Base-by-base conservation (phyloP, 495 filamentous ascomycete genomes). In the Xylaria bambusicola region DNA sequence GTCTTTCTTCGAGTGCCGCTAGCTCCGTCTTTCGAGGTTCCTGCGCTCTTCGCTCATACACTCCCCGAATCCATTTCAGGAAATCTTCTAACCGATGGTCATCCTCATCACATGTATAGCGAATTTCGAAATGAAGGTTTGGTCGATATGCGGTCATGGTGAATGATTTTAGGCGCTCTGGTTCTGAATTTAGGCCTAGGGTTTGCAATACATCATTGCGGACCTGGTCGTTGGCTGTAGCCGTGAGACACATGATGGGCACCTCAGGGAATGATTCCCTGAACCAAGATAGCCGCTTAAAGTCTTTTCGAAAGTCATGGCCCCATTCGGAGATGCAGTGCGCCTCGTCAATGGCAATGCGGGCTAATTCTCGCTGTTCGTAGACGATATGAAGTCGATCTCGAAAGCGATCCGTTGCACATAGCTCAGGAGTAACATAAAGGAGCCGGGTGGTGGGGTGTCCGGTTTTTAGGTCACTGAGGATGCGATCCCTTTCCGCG, bases 291-390 rank as follows among this genome's bases (percentile, higher is more conserved):
- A 98, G 82, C 23, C 87, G 81, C 63, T 91, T 90, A 73, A 96
- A 97, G 31, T 91, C 87, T 17, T 88, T 89, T n/a, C 93, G 88
- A 66, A 98, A 98, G 71, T 98, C 93, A 70, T 98, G 93, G 17
- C 93, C 93, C 93, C 93, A 98, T 86, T 98, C 93, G 9, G 88
- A 93, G 62, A 98, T 96, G 70, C 93, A 97, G 70, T 98, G 93
- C 13, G 93, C 93, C 75, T 98, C 93, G 73, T 98, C 93, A 46
- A 98, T 86, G 44, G 87, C 93, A 62, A 98, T 84, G 9, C 93
- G 85, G 10, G 87, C 84, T 5, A 98, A 82, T 71, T 97, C 90
- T 21, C 84, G 81, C 71, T 97, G 93, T 45, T 81, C 71, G 68
- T 97, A 79, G n/a, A 97, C 86, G 1, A 87, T 77, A 52, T 78